Evolutionary conservation across 352 stramenopile genomes (phyloP).

Genomic region (Pythium scleroteichum): DNA sequence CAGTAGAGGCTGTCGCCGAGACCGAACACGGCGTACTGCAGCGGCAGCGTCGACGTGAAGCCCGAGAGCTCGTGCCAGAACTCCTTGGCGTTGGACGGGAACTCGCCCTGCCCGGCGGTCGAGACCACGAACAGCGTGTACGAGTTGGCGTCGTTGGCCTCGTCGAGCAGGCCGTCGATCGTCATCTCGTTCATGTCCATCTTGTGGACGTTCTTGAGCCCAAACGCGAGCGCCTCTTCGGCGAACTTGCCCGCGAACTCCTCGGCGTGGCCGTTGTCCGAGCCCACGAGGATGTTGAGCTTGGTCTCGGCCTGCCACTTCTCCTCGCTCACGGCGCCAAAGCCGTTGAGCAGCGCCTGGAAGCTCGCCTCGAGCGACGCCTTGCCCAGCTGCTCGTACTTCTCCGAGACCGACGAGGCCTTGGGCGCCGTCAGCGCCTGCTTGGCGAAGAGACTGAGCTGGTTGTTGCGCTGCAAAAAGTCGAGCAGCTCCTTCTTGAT

Average conservation of each 20-base stretch:
- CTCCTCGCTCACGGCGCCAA: conserved; percentile 46
- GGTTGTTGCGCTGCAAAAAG: conserved; percentile 90
- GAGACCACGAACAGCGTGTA: conserved; percentile 79
- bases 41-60: conserved; percentile 56
- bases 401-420: conserved; percentile 50
- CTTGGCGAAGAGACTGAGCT: conserved; percentile 88
- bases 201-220: conserved; percentile 78
- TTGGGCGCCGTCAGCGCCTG: conserved; percentile 52
- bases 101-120: conserved; percentile 80
- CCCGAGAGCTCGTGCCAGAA: conserved; percentile 70
- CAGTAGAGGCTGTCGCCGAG: conserved; percentile 83
- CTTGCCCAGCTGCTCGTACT: conserved; percentile 81
- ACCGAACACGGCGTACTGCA: conserved; percentile 81
- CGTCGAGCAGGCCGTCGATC: conserved; percentile 64
- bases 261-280: conserved; percentile 73
- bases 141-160: conserved; percentile 70
- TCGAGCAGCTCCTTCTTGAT: conserved; percentile 89
- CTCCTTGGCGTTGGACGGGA: conserved; percentile 77
- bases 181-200: conserved; percentile 85
- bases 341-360: conserved; percentile 69
- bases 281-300: conserved; percentile 76
- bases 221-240: conserved; percentile 68
- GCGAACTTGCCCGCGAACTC: conserved; percentile 71
- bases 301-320: conserved; percentile 71
- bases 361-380: conserved; percentile 84